Evolutionary conservation across 2,329 filamentous ascomycete genomes (phyloP).

Genomic region (Fusarium temperatum): DNA sequence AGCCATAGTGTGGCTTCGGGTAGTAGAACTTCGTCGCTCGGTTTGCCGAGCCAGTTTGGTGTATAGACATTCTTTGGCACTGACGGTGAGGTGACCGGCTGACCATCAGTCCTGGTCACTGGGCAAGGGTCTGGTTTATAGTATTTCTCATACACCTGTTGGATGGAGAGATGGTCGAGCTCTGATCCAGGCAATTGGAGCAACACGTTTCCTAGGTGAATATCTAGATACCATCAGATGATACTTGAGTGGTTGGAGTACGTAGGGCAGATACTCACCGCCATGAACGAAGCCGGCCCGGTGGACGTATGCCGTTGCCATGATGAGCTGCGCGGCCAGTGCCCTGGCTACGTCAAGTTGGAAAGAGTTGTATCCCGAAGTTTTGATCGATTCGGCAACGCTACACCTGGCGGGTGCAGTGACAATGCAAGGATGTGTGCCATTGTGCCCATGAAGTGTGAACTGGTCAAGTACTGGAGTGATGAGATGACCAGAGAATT

Average conservation of each 20-base stretch:
- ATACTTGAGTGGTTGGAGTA: rapidly evolving
- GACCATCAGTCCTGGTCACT: not conserved
- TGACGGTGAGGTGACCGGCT: rapidly evolving
- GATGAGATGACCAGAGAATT: not conserved
- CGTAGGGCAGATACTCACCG: not conserved
- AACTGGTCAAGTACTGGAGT: not conserved
- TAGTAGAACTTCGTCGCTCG: rapidly evolving
- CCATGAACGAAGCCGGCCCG: not conserved
- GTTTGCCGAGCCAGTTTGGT: not conserved
- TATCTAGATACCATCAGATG: not conserved
- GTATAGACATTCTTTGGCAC: not conserved
- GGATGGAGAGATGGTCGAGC: not conserved
- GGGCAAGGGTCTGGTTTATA: not conserved
- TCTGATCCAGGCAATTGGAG: not conserved
- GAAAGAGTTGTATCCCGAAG: rapidly evolving
- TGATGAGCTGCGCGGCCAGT: not conserved
- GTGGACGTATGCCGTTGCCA: not conserved
- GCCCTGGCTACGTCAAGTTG: not conserved
- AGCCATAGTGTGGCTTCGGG: not conserved
- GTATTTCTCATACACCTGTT: not conserved
- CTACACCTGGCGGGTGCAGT: not conserved
- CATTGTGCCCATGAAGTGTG: not conserved
- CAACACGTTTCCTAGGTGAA: not conserved
- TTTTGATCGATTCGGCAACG: rapidly evolving
- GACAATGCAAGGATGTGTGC: not conserved